phyloP scores from a whole-genome alignment of 768 basidiomycete genomes.

The Tricholoma furcatifolium region DNA sequence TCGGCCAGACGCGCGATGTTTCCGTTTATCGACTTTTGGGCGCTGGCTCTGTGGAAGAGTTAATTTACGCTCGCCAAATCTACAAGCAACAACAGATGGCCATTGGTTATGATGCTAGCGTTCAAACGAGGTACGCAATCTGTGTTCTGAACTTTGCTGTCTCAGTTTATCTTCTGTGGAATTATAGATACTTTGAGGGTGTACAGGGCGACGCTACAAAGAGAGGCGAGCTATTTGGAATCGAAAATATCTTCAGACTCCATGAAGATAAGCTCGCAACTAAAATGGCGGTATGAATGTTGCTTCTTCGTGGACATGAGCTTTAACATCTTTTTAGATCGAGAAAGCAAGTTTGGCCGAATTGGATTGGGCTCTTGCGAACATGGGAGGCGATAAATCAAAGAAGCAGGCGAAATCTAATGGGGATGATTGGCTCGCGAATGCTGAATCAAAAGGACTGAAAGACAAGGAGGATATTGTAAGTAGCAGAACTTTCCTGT shows the following conservation, averaged over 20 bases:
- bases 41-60: slow-evolving; percentile 84
- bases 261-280: slow-evolving; percentile 71
- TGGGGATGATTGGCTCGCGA: slow-evolving; percentile 37
- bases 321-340: slow-evolving; percentile 45
- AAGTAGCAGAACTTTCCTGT: slow-evolving; percentile 11
- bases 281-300: slow-evolving; percentile 60
- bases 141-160: neutral
- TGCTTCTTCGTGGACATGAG: neutral
- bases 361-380: slow-evolving; percentile 77
- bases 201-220: slow-evolving; percentile 74
- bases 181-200: slow-evolving; percentile 70
- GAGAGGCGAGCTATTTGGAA: slow-evolving; percentile 83
- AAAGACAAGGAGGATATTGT: slow-evolving; percentile 41
- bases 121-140: slow-evolving; percentile 65
- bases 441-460: slow-evolving; percentile 39
- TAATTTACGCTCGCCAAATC: slow-evolving; percentile 86
- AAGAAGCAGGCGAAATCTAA: slow-evolving; percentile 30
- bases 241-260: slow-evolving; percentile 82
- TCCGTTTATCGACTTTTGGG: slow-evolving; percentile 81
- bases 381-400: slow-evolving; percentile 48
- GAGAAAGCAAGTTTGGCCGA: slow-evolving; percentile 73
- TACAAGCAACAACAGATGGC: slow-evolving; percentile 95
- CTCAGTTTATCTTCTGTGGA: neutral
- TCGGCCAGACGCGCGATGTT: slow-evolving; percentile 86
- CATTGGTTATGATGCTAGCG: slow-evolving; percentile 82